Evolutionary conservation across 495 filamentous ascomycete genomes (phyloP).

Genomic region (Xylaria longipes): DNA sequence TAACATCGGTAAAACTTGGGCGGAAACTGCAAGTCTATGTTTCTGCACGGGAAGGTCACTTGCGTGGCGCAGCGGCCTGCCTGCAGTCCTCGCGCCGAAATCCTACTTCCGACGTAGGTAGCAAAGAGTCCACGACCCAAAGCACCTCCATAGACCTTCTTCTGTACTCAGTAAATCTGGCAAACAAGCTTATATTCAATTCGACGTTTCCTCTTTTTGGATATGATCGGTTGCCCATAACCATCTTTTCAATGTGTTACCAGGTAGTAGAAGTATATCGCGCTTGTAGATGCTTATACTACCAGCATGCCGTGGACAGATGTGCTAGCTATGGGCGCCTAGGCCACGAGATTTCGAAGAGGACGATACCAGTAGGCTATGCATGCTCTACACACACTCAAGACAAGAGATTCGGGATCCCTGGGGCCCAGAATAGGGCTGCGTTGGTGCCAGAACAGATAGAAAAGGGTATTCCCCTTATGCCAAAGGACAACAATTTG

Average conservation of each 20-base stretch:
- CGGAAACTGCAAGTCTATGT: too few species aligned
- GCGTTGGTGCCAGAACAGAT: not conserved
- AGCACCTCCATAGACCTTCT: too few species aligned
- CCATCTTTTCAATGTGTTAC: slow-evolving; percentile 75
- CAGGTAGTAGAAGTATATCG: slow-evolving; percentile 77
- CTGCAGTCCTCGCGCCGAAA: too few species aligned
- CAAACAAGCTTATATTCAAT: too few species aligned
- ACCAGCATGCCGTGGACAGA: slow-evolving; percentile 76
- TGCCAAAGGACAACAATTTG: not conserved
- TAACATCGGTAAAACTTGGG: too few species aligned
- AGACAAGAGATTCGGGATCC: not conserved
- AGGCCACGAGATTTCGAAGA: not conserved
- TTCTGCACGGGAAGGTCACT: too few species aligned
- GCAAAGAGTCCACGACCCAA: too few species aligned
- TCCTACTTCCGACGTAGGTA: too few species aligned
- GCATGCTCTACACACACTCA: not conserved
- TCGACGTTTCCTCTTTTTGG: too few species aligned
- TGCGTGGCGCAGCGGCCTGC: too few species aligned
- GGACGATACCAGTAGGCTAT: slow-evolving; percentile 4
- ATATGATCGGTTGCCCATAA: too few species aligned
- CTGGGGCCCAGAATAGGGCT: not conserved
- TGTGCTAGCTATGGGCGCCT: slow-evolving; percentile 66
- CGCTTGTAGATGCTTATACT: slow-evolving; percentile 82
- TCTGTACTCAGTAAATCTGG: too few species aligned
- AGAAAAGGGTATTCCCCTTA: not conserved